Conservation (phyloP, 345 rosid genomes). For the Eucalyptus erythrocorys region DNA sequence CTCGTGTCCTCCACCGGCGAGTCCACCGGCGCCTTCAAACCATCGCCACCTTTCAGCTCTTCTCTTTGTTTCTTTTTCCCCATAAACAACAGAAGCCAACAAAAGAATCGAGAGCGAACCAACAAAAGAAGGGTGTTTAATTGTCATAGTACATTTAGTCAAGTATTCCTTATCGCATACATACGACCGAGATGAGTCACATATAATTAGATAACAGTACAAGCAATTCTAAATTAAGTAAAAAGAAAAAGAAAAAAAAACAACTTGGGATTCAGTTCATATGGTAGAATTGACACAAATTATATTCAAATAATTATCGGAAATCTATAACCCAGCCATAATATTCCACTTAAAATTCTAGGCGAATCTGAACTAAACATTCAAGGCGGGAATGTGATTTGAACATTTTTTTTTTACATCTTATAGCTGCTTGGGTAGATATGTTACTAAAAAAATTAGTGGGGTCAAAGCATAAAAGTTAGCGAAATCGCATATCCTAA, state of each 20-base stretch:
- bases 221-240: neutral
- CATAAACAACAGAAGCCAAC: neutral
- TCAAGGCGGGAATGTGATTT: neutral
- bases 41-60: neutral
- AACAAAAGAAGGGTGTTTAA: neutral
- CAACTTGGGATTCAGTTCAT: neutral
- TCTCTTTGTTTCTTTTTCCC: neutral
- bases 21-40: neutral
- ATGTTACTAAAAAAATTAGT: neutral
- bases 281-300: neutral
- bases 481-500: neutral
- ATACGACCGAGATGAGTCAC: neutral
- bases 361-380: neutral
- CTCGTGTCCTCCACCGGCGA: neutral
- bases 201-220: neutral
- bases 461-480: neutral
- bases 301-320: neutral
- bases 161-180: neutral
- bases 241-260: neutral
- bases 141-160: neutral
- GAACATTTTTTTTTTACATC: neutral
- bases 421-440: neutral
- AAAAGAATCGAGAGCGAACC: neutral
- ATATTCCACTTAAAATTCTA: neutral
- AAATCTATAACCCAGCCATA: neutral